These are phyloP conservation scores for Vicia villosa DNA, from an alignment of 306 rosid species.

Conservation along the genomic window DNA sequence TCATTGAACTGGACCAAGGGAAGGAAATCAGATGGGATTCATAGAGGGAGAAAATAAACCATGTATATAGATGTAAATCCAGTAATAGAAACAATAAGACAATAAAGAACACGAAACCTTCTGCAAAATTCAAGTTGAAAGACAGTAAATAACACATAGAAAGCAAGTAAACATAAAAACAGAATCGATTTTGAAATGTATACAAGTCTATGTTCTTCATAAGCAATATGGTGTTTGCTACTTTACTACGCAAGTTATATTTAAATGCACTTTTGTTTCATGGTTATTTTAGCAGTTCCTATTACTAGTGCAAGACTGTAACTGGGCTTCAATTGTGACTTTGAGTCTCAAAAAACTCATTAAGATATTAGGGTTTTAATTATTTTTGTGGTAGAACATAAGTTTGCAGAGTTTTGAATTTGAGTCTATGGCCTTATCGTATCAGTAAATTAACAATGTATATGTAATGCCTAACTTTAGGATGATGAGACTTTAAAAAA, in stretches of 20 bases:
- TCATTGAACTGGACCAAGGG: slow-evolving; percentile 74
- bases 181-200: slow-evolving; percentile 7
- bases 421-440: too few relatives aligned
- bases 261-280: slow-evolving; percentile 21
- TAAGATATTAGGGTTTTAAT: too few relatives aligned
- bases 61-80: slow-evolving; percentile 14
- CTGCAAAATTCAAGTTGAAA: slow-evolving; percentile 17
- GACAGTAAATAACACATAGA: background rate
- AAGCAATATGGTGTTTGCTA: slow-evolving; percentile 13
- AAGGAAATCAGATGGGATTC: slow-evolving; percentile 33
- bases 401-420: too few relatives aligned
- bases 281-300: slow-evolving; percentile 17
- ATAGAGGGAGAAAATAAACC: slow-evolving; percentile 20
- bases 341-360: background rate
- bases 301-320: background rate
- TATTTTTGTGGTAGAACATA: too few relatives aligned
- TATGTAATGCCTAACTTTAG: too few relatives aligned
- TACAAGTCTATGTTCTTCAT: slow-evolving; percentile 1
- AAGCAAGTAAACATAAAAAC: slow-evolving; percentile 12
- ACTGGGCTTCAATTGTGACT: slow-evolving; percentile 4
- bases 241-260: slow-evolving; percentile 4
- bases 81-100: slow-evolving; percentile 3
- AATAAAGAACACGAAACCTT: slow-evolving; percentile 1
- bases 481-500: too few relatives aligned
- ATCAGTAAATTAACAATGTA: too few relatives aligned